Conservation (phyloP, 2,329 filamentous ascomycete species). For the Cercospora sp. region DNA sequence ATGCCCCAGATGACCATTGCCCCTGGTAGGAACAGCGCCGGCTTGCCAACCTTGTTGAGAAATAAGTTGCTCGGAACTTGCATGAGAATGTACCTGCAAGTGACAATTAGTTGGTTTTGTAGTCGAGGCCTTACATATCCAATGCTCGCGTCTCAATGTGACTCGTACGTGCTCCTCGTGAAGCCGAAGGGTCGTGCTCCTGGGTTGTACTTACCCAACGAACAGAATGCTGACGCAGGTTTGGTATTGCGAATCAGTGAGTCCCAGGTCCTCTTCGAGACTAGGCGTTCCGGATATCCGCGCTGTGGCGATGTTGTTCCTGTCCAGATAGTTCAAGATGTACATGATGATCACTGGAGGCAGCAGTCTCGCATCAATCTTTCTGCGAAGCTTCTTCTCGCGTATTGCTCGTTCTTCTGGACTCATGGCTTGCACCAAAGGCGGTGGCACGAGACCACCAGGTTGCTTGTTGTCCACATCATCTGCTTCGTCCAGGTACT, state of each 20-base stretch:
- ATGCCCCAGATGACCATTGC: conserved; percentile 42
- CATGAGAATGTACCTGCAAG: conserved; percentile 34
- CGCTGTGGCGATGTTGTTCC: conserved; percentile 36
- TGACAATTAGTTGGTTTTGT: not conserved
- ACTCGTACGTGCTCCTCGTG: not conserved
- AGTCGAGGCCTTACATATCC: not conserved
- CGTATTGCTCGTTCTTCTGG: conserved; percentile 21
- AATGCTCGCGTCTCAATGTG: not conserved
- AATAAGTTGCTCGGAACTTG: conserved; percentile 43
- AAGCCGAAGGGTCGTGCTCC: not conserved
- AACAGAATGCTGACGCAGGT: conserved; percentile 50
- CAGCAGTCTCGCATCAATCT: conserved; percentile 68
- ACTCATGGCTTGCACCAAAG: conserved; percentile 22
- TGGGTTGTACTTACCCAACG: conserved; percentile 36
- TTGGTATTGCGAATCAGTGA: conserved; percentile 49
- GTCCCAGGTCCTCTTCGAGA: conserved; percentile 48
- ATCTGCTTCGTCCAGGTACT: conserved; percentile 27
- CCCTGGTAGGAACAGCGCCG: conserved; percentile 37
- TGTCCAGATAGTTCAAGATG: conserved; percentile 70
- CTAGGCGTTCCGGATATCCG: conserved; percentile 40
- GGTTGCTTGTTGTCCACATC: conserved; percentile 21
- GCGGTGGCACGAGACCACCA: conserved; percentile 22
- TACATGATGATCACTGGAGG: conserved; percentile 74
- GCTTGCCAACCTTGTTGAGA: conserved; percentile 40
- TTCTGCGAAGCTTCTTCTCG: conserved; percentile 64